phyloP scores from a whole-genome alignment of 352 stramenopile genomes.

The Pythium aristosporum region DNA sequence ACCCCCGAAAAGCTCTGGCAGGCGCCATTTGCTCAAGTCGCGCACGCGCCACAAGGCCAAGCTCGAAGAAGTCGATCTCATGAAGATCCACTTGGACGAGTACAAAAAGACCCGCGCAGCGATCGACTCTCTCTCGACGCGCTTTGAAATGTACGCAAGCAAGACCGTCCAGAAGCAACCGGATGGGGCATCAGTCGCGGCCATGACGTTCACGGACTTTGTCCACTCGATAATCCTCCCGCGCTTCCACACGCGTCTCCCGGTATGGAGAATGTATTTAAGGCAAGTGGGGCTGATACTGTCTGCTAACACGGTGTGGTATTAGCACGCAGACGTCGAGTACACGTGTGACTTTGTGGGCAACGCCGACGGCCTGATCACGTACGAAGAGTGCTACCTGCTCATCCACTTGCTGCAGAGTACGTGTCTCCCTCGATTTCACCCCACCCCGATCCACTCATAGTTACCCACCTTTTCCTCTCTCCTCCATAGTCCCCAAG shows the following conservation, averaged over 20 bases:
- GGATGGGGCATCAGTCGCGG: conserved; percentile 28
- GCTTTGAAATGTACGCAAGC: conserved; percentile 65
- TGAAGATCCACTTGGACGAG: conserved; percentile 69
- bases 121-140: conserved; percentile 42
- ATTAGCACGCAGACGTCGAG: conserved; percentile 47
- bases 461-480: background rate
- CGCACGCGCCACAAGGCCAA: conserved; percentile 60
- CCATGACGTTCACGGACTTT: conserved; percentile 85
- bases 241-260: conserved; percentile 59
- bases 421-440: conserved; percentile 17
- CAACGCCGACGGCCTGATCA: conserved; percentile 67
- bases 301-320: background rate
- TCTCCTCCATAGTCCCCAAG: conserved; percentile 44
- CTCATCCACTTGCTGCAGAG: conserved; percentile 77
- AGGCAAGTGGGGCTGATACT: too few species aligned
- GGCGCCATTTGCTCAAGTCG: conserved; percentile 54
- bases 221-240: conserved; percentile 71
- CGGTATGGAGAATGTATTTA: conserved; percentile 28
- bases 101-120: conserved; percentile 42
- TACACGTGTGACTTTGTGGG: conserved; percentile 78
- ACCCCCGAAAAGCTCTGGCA: conserved; percentile 18
- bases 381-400: conserved; percentile 80
- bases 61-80: conserved; percentile 57
- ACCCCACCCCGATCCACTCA: background rate
- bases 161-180: conserved; percentile 30